phyloP scores from a whole-genome alignment of 495 filamentous ascomycete species.

The Clavariopsis aquatica region DNA sequence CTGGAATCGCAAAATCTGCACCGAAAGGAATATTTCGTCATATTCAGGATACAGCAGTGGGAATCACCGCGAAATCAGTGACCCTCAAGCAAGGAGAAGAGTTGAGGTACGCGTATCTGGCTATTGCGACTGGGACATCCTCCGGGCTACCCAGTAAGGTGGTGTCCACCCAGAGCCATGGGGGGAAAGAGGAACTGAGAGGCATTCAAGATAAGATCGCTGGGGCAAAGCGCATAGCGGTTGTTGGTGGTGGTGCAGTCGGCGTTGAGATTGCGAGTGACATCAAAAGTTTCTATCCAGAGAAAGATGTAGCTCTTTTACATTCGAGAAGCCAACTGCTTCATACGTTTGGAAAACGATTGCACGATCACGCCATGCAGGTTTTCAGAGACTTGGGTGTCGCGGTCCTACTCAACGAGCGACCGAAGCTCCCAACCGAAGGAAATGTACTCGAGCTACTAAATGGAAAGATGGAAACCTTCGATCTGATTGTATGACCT shows the following conservation, averaged over 20 bases:
- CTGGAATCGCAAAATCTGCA: conserved; percentile 36
- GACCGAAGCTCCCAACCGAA: conserved; percentile 20
- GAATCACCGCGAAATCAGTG: conserved; percentile 16
- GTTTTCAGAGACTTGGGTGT: conserved; percentile 50
- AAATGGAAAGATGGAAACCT: conserved; percentile 35
- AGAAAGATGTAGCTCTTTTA: conserved; percentile 59
- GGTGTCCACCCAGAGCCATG: conserved; percentile 15
- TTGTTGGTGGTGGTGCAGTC: conserved; percentile 63
- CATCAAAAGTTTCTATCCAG: conserved; percentile 58
- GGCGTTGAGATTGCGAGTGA: conserved; percentile 64
- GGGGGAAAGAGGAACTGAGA: conserved; percentile 19
- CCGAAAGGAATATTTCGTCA: conserved; percentile 30
- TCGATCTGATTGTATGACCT: conserved; percentile 46
- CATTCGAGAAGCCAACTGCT: conserved; percentile 58
- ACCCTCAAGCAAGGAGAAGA: conserved; percentile 14
- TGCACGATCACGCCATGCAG: conserved; percentile 52
- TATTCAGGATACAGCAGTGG: conserved; percentile 41
- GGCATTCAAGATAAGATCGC: conserved; percentile 39
- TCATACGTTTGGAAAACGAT: conserved; percentile 52
- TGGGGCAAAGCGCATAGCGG: conserved; percentile 51
- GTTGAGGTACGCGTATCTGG: conserved; percentile 30
- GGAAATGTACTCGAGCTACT: conserved; percentile 33
- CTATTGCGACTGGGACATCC: conserved; percentile 31
- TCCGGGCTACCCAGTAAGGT: conserved; percentile 31
- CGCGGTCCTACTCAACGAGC: conserved; percentile 48